A percentile compares a stretch with the other conserved stretches of the same genome.
Conservation (phyloP, 495 filamentous ascomycete genomes). For the Xylaria telfairii region DNA sequence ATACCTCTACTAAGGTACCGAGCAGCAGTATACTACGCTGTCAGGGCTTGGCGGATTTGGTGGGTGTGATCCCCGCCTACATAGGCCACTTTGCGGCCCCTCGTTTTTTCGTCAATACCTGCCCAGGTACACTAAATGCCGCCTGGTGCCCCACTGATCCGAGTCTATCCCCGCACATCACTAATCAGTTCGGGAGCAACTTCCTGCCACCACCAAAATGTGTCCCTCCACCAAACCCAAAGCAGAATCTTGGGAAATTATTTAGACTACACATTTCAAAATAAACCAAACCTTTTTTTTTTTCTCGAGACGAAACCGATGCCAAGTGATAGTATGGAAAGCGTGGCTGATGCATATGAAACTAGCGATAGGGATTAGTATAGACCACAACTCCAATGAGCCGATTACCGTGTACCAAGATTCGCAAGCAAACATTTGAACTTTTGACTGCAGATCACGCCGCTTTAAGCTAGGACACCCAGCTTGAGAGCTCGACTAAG, state of each 20-base stretch:
- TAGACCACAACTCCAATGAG: not conserved
- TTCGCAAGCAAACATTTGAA: not conserved
- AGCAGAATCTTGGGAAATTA: not conserved
- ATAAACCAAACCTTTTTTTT: not conserved
- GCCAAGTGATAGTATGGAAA: not conserved
- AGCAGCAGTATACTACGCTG: not conserved
- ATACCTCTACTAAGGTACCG: not conserved
- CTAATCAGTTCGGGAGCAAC: slow-evolving; percentile 11
- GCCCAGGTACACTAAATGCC: not conserved
- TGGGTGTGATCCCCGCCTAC: not conserved
- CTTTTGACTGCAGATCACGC: not conserved
- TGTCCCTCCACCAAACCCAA: not conserved
- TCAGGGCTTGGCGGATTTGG: not conserved
- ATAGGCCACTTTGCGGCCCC: not conserved
- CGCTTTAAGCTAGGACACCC: slow-evolving; percentile 5
- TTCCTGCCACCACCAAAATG: too few species aligned
- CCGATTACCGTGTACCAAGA: not conserved
- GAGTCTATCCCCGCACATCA: slow-evolving; percentile 12
- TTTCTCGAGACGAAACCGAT: not conserved
- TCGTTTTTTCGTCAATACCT: slow-evolving; percentile 12
- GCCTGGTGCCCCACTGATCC: slow-evolving; percentile 13
- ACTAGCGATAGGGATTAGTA: not conserved
- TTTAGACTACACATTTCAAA: not conserved
- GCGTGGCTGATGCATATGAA: not conserved
- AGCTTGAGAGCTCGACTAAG: not conserved